phyloP scores from a whole-genome alignment of 495 filamentous ascomycete species.

The Xylona heveae region DNA sequence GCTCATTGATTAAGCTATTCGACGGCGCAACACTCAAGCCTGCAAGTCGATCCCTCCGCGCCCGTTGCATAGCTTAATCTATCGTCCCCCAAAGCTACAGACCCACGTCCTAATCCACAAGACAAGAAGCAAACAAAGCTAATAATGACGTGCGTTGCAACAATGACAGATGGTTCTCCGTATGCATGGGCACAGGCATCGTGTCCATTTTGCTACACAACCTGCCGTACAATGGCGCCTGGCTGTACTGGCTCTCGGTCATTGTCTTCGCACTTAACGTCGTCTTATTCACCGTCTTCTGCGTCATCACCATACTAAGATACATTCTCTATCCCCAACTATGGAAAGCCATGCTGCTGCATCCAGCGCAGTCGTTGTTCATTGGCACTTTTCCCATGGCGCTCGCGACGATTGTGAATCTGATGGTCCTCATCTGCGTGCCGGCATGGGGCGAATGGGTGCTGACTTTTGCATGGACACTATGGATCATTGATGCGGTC shows the following conservation, averaged over 20 bases:
- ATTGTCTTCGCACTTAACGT: conserved; percentile 33
- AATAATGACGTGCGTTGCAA: neutral
- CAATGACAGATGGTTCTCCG: conserved; percentile 25
- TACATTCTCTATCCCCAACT: conserved; percentile 36
- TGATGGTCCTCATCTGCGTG: conserved; percentile 31
- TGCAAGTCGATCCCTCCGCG: too few relatives aligned
- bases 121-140: too few relatives aligned
- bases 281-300: conserved; percentile 23
- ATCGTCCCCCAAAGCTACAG: too few relatives aligned
- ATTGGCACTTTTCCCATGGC: conserved; percentile 42
- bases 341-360: conserved; percentile 30
- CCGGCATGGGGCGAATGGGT: conserved; percentile 26
- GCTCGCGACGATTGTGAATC: conserved; percentile 37
- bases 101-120: too few relatives aligned
- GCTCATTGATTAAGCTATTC: too few relatives aligned
- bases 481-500: conserved; percentile 38
- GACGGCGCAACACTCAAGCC: too few relatives aligned
- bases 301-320: conserved; percentile 25
- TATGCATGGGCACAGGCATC: conserved; percentile 47
- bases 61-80: too few relatives aligned
- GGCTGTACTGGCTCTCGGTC: conserved; percentile 31
- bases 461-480: conserved; percentile 17
- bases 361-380: conserved; percentile 38
- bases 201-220: conserved; percentile 35
- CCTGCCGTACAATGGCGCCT: conserved; percentile 30